A percentile compares a stretch with the other conserved stretches of the same genome.
phyloP scores from a whole-genome alignment of 1,139 yeast species.

The Pichia sp. region DNA sequence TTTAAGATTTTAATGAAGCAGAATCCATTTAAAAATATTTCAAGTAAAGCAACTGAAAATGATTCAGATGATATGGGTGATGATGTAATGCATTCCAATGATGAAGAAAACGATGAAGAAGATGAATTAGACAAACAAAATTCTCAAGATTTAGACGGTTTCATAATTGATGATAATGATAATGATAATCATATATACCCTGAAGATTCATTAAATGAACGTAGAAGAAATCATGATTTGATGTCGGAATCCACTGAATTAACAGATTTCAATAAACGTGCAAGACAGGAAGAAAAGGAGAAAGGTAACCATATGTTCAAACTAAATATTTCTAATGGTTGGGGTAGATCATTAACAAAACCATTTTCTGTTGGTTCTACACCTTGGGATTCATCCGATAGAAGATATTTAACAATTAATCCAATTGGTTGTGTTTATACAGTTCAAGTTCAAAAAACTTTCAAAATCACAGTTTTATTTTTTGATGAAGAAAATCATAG shows the following conservation, averaged over 20 bases:
- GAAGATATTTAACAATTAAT: slow-evolving; percentile 79
- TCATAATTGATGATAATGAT: slow-evolving; percentile 14
- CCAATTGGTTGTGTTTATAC: slow-evolving; percentile 79
- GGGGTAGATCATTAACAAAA: slow-evolving; percentile 16
- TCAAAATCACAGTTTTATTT: slow-evolving; percentile 66
- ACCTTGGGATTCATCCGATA: slow-evolving; percentile 57
- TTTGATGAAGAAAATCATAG: slow-evolving; percentile 74
- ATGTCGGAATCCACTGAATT: slow-evolving; percentile 19
- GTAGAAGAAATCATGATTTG: slow-evolving; percentile 10
- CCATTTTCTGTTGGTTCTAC: slow-evolving; percentile 72
- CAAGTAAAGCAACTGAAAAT: slow-evolving; percentile 8
- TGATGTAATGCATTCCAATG: slow-evolving; percentile 13
- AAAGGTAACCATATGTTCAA: not conserved
- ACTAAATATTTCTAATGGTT: slow-evolving; percentile 8
- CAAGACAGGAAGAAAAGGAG: slow-evolving; percentile 6
- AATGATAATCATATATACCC: slow-evolving; percentile 44
- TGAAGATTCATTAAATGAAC: slow-evolving; percentile 18
- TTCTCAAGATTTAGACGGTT: slow-evolving; percentile 19
- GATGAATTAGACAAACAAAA: slow-evolving; percentile 11
- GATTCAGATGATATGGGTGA: slow-evolving; percentile 15
- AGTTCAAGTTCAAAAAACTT: slow-evolving; percentile 45
- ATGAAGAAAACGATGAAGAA: slow-evolving; percentile 29
- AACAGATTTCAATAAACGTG: slow-evolving; percentile 19
- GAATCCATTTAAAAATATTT: slow-evolving; percentile 13
- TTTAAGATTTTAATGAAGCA: slow-evolving; percentile 5